phyloP scores from a whole-genome alignment of 768 basidiomycete species.

The Phanerochaete carnosa region DNA sequence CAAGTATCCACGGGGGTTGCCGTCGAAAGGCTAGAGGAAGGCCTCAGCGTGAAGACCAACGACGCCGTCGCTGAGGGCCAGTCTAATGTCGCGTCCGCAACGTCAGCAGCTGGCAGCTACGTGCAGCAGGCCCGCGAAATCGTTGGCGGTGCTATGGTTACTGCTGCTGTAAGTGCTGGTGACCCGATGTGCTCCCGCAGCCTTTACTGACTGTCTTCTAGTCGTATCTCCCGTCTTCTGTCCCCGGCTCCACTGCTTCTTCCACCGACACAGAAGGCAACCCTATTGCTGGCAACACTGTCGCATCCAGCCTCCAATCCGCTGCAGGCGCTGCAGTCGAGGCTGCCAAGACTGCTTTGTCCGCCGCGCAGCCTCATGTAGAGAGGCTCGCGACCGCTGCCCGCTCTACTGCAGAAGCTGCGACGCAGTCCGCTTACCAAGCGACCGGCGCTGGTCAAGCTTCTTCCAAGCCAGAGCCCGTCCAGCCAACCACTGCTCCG shows the following conservation, averaged over 20 bases:
- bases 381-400: slow-evolving; percentile 14
- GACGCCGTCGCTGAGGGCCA: slow-evolving; percentile 57
- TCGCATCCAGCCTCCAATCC: slow-evolving; percentile 33
- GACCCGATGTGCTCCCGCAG: neutral
- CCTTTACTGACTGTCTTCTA: neutral
- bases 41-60: slow-evolving; percentile 38
- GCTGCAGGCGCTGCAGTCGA: slow-evolving; percentile 28
- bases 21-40: slow-evolving; percentile 27
- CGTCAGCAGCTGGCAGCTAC: slow-evolving; percentile 44
- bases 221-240: slow-evolving; percentile 19
- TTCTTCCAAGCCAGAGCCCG: slow-evolving; percentile 12
- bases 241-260: slow-evolving; percentile 3
- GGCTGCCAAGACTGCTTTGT: slow-evolving; percentile 32
- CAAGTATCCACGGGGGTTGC: slow-evolving; percentile 20
- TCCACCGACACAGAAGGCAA: neutral
- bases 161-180: slow-evolving; percentile 39
- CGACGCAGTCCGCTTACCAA: neutral
- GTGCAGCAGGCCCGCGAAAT: slow-evolving; percentile 53
- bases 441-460: neutral
- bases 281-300: slow-evolving; percentile 2
- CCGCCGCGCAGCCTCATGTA: slow-evolving; percentile 23
- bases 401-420: neutral
- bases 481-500: slow-evolving; percentile 37
- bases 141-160: slow-evolving; percentile 39
- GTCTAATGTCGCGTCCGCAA: slow-evolving; percentile 43